Evolutionary conservation across 352 stramenopile species (phyloP).

Genomic region (Phytophthora tubulina): DNA sequence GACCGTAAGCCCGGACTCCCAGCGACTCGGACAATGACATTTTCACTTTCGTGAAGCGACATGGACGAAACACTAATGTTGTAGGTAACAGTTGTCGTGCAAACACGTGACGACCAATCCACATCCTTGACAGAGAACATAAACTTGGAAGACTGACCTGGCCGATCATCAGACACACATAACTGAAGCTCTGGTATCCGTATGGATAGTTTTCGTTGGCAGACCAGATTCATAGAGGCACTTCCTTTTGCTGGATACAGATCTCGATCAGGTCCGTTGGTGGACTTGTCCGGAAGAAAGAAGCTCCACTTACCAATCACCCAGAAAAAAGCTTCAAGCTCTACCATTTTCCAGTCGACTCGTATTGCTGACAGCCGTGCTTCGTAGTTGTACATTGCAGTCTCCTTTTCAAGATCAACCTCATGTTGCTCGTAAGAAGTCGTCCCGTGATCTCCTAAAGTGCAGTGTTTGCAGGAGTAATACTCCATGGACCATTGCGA

Average conservation of each 20-base stretch:
- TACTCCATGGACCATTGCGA: constrained; percentile 55
- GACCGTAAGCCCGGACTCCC: constrained; percentile 49
- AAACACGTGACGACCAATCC: constrained; percentile 45
- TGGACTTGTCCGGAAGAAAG: constrained; percentile 60
- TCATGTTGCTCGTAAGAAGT: constrained; percentile 36
- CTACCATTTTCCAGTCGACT: constrained; percentile 59
- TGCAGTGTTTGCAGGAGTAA: constrained; percentile 60
- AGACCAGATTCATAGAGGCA: constrained; percentile 40
- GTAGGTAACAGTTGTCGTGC: constrained; percentile 45
- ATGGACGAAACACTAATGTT: constrained; percentile 42
- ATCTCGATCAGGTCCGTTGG: constrained; percentile 35
- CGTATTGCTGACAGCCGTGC: constrained; percentile 55
- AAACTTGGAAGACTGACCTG: constrained; percentile 30
- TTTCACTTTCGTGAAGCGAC: constrained; percentile 44
- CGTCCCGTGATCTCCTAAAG: constrained; percentile 16
- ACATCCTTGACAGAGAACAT: constrained; percentile 45
- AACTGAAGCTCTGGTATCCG: constrained; percentile 45
- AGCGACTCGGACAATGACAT: constrained; percentile 46
- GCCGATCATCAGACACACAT: constrained; percentile 41
- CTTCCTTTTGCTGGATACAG: constrained; percentile 40
- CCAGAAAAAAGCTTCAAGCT: constrained; percentile 78
- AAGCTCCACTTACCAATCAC: constrained; percentile 83
- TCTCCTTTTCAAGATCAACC: constrained; percentile 43
- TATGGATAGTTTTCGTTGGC: constrained; percentile 41
- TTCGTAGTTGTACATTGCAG: constrained; percentile 79